phyloP scores from a whole-genome alignment of 2,329 filamentous ascomycete species.

The Phialemonium atrogriseum region DNA sequence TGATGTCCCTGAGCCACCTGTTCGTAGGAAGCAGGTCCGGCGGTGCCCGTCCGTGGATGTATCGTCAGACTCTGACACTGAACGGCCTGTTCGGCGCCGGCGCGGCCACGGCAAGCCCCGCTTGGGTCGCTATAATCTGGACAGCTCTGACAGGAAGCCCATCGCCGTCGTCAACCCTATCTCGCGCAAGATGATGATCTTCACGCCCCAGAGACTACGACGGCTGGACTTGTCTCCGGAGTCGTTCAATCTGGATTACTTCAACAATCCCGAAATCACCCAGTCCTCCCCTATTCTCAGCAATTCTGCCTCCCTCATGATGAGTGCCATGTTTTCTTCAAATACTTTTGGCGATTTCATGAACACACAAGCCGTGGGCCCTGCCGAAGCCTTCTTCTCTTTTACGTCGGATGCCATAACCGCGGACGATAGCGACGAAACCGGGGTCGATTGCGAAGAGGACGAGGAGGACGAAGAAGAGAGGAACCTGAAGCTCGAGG shows the following conservation, averaged over 20 bases:
- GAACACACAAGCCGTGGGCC: conserved; percentile 60
- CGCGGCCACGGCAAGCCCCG: conserved; percentile 43
- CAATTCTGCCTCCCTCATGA: conserved; percentile 68
- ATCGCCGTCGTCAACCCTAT: conserved; percentile 50
- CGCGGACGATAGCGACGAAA: conserved; percentile 42
- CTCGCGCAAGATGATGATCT: conserved; percentile 56
- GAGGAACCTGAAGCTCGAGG: conserved; percentile 55
- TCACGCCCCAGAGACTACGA: conserved; percentile 43
- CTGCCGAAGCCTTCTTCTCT: conserved; percentile 68
- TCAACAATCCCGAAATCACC: conserved; percentile 22
- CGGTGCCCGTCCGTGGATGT: conserved; percentile 23
- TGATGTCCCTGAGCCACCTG: conserved; percentile 42
- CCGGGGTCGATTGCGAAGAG: conserved; percentile 24
- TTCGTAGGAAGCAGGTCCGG: conserved; percentile 38
- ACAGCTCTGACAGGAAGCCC: conserved; percentile 46
- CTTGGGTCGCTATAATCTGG: conserved; percentile 45
- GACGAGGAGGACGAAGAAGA: conserved; percentile 57
- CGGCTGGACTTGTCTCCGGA: conserved; percentile 46
- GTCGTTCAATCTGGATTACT: conserved; percentile 42
- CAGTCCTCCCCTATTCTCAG: conserved; percentile 50
- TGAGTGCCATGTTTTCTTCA: conserved; percentile 59
- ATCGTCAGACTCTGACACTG: conserved; percentile 41
- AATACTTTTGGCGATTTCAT: conserved; percentile 48
- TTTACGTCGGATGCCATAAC: conserved; percentile 52
- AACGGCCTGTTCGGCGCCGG: conserved; percentile 31